Evolutionary conservation across 257 asterid genomes (phyloP).

Genomic region (Nicotiana obtusifolia): DNA sequence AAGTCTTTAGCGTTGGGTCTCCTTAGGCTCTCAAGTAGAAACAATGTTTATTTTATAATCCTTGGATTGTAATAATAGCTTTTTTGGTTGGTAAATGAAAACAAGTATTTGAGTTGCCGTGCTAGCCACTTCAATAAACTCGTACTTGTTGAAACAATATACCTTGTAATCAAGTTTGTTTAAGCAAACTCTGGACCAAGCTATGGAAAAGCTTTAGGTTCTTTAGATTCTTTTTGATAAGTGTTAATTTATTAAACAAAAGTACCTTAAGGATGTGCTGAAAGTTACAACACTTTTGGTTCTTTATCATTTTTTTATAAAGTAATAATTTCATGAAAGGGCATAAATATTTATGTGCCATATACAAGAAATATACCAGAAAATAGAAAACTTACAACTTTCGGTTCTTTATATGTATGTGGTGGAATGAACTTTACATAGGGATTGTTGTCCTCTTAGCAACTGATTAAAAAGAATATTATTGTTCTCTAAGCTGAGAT

Average conservation of each 20-base stretch:
- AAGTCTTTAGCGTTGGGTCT: neutral
- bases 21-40: neutral
- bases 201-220: constrained; percentile 2
- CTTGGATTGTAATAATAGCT: neutral
- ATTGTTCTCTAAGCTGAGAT: neutral
- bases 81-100: constrained; percentile 8
- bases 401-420: neutral
- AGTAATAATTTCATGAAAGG: no score
- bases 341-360: no score
- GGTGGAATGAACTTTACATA: neutral
- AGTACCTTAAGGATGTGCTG: constrained; percentile 1
- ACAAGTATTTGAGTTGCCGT: neutral
- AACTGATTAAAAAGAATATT: neutral
- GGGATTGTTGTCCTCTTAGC: neutral
- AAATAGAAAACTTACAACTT: neutral
- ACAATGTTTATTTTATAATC: neutral
- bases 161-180: neutral
- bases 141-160: neutral
- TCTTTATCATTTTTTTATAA: neutral
- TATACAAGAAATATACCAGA: no score
- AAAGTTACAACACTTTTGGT: neutral
- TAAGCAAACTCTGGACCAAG: neutral
- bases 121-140: neutral
- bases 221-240: neutral
- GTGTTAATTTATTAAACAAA: neutral